Evolutionary conservation across 1,284 basidiomycete species (phyloP).

Genomic region (Erythrobasidium hasegawianum): DNA sequence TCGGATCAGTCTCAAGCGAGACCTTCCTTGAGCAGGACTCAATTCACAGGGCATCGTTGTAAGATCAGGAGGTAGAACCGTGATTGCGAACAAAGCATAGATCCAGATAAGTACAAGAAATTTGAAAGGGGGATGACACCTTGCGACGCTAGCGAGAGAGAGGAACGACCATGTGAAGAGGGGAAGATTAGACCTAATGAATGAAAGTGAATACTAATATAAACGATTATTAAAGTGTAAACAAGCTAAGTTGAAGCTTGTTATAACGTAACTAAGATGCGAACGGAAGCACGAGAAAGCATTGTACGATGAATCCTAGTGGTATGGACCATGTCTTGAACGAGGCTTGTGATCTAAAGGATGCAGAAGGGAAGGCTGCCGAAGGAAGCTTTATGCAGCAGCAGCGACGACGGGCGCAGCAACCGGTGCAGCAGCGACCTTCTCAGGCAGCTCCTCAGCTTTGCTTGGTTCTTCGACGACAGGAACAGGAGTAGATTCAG

Average conservation of each 20-base stretch:
- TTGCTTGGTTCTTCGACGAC: too few relatives aligned
- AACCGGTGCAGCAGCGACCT: constrained; percentile 3
- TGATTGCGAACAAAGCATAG: background rate
- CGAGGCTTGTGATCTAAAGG: background rate
- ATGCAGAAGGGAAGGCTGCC: background rate
- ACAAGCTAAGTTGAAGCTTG: background rate
- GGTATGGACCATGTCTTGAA: constrained; percentile 3
- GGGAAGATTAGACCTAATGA: background rate
- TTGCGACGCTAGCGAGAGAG: background rate
- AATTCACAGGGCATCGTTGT: too few relatives aligned
- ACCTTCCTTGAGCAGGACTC: too few relatives aligned
- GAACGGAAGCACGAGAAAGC: background rate
- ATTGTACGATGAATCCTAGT: background rate
- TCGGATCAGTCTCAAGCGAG: too few relatives aligned
- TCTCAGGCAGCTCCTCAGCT: background rate
- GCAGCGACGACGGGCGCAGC: constrained; percentile 20
- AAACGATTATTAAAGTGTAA: background rate
- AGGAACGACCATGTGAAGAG: background rate
- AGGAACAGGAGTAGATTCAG: too few relatives aligned
- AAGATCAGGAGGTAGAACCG: background rate
- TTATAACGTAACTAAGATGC: background rate
- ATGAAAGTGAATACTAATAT: background rate
- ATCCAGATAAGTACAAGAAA: background rate
- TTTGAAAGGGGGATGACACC: background rate
- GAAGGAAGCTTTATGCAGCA: background rate